Base-by-base conservation (phyloP, 768 basidiomycete genomes). In the Mycena albidolilacea region DNA sequence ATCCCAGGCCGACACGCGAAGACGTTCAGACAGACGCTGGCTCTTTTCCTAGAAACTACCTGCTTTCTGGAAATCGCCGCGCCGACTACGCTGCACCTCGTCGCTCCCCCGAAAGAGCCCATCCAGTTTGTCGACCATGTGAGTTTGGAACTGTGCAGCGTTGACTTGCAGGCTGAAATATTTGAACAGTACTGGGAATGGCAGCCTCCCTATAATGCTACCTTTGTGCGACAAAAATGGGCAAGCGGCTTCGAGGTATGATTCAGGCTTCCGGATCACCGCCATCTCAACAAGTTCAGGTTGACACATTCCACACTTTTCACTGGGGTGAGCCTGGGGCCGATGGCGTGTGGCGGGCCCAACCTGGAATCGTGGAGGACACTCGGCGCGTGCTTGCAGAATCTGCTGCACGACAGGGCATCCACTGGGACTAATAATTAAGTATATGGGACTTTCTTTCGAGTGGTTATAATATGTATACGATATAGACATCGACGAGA, bases 1-100 rank as follows among this genome's bases (percentile, higher is more conserved):
- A 66, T 66, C 21, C 64, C 64, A 11, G n/a, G 39, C 11, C 30
- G 41, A 23, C 54, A 66, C 52, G 64, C 64, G 9, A 57, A 55
- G 23, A 38, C 64, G 52, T 66, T 55, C 39, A 41, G 64, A 23
- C 52, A 66, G 7, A 66, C 64, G 64, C 50, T 66, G 50, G 64
- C 17, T 30, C 43, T 66, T 35, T 66, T 66, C 50, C 41, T 66
- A 37, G 64, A 66, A 43, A 66, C 64, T 3, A 54, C 35, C 11
- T 66, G 64, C 23, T 66, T 66, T 39, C 52, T 66, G 7, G 64
- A 39, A 39, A 66, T 66, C n/a, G 64, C 54, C n/a, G 55, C 54
- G 19, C 64, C 64, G n/a, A 57, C 64, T 12, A 55, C 64, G 3
- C 39, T 66, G 64, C 64, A 66, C 39, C 64, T 66, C 38, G 64